Base-by-base conservation (phyloP, 768 basidiomycete species). In the Suillus ampliporus region DNA sequence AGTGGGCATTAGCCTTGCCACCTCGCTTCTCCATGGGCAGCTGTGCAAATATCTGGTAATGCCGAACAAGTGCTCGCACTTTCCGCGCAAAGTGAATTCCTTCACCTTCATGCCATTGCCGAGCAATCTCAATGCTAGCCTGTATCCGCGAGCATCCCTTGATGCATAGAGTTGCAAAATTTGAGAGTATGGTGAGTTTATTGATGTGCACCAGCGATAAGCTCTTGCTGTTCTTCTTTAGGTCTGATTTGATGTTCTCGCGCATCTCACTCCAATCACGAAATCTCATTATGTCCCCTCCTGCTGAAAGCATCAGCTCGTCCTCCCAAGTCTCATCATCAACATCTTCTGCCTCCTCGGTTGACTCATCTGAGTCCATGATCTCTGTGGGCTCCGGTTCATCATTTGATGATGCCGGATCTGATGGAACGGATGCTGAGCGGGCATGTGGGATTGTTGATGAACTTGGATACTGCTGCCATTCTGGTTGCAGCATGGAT, bases 41-140 rank as follows among this genome's bases (percentile, higher is more conserved):
- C 53, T 72, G 69, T 63, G 75, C 72, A 61, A 77, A 79, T 23
- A 71, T 57, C 61, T 78, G 76, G 64, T 78, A 79, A 65, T 79
- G 76, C 7, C 68, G 64, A 48, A 74, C 74, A 23, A 79, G 68
- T 34, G 70, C 71, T 7, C 71, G 67, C 19, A 79, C 65, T n/a
- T 57, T 28, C 7, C 64, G 59, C 11, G 78, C 71, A 67, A 77
- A 77, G 40, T 65, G 65, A 11, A 50, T 63, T 1, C 74, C 75
- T 35, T 72, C 47, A 1, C 69, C 68, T 52, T 78, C 72, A 65
- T 79, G 75, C 78, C 73, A 81, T 63, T 79, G 77, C 15, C 50
- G 34, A 40, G 78, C 77, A 70, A 79, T 76, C 53, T 74, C 67
- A n/a, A 57, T 11, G 57, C 79, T 79, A 11, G 77, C 77, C 0